Evolutionary conservation across 441 rosid species (phyloP), one percentile per base, ranked within the genome.

Genomic region (Adansonia rubrostipa): DNA sequence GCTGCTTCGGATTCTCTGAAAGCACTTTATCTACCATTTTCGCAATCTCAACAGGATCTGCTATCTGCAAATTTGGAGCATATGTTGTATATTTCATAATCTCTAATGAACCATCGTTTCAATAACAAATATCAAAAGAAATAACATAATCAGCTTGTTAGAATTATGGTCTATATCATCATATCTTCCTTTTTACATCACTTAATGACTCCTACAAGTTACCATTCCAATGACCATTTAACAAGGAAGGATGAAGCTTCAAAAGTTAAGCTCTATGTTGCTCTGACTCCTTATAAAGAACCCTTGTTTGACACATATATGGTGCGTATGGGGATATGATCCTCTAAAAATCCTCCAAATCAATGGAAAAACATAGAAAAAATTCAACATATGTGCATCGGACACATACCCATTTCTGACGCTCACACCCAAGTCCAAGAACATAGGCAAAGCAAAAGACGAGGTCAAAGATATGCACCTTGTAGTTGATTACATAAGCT

Each of bases 21-120:
- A 96, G 74, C 83, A 91, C 93, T 81, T 89, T 87, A 53, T 90
- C 86, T 45, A 96, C 86, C 91, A 92, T 87, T 86, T 91, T 89
- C 86, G 88, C 97, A 17, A 96, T 94, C 85, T 92, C 98, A 48
- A 78, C 82, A 75, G 94, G 92, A 91, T 96, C 97, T 2, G 78
- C 79, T 80, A 93, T 91, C 98, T 93, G 88, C 84, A 66, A 83
- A 50, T 62, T 76, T 13, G 28, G 72, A 84, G 45, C 69, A 60
- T 44, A 79, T 80, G 61, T 85, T 36, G 42, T 65, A 20, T 19
- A 8, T 20, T 57, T 56, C 3, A 2, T 42, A 57, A 11, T 42
- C 67, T 73, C 20, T 19, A 6, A 3, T 57, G 20, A 70, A 44
- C 13, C 19, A 58, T 22, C 50, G 9, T 42, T 20, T 58, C 54